Evolutionary conservation across 2,329 filamentous ascomycete species (phyloP), one percentile per base, ranked within the genome.

Genomic region (Botrytis squamosa): DNA sequence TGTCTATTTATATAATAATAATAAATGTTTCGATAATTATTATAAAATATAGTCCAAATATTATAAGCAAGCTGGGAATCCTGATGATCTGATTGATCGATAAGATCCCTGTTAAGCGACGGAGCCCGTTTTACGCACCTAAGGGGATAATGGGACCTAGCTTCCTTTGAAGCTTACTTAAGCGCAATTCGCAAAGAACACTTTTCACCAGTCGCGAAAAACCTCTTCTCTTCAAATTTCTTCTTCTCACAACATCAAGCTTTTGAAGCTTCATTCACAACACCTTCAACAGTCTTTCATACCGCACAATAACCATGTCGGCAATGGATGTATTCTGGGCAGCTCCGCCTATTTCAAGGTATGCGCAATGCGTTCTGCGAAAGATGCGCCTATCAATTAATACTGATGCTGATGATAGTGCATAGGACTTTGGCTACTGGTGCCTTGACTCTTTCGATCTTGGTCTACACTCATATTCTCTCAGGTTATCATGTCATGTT

Each of bases 291-390:
- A 52, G 52, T 49, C 42, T 67, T 33, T 40, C 59, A 57, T 52
- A 60, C 71, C 71, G 63, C 20, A 52, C 63, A 60, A 68, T 74
- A 74, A 78, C 74, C 71, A 81, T 80, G 80, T 81, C 80, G 80
- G 77, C 79, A 73, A 88, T 90, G 86, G 89, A 91, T 82, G 84
- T 85, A 76, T 91, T 91, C 81, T 91, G 88, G 88, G 85, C 86
- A 77, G 86, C 88, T 78, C 90, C 90, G 80, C 90, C 90, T 73
- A 88, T 93, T 78, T 85, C 88, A 73, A 89, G 90, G 90, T 92
- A 86, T 79, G 85, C 78, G n/a, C 72, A 55, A 70, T 57, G 4
- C 20, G 20, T 57, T 77, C 63, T 71, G 62, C 49, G 29, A 66
- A 72, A 62, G 73, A 68, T 52, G 57, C 70, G 71, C 72, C 65